Evolutionary conservation across 805 yeast genomes (phyloP), one percentile per base, ranked within the genome.

Genomic region (Yarrowia sp.): DNA sequence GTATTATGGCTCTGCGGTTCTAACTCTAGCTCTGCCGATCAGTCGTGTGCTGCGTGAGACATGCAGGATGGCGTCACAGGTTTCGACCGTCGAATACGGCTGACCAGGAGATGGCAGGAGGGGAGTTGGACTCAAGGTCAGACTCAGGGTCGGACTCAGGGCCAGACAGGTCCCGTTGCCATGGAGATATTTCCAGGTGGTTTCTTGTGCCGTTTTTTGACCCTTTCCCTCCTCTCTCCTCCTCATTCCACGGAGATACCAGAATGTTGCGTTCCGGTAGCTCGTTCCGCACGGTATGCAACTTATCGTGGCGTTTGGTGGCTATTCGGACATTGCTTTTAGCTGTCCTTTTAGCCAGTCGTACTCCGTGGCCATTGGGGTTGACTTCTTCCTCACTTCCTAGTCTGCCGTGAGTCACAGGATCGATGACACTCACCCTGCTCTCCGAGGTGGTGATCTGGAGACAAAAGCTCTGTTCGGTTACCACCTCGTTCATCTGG

Each of bases 401-500:
- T 4, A 9, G 38, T 12, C 28, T 5, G 16, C 58, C 58, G 5
- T 33, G 58, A 9, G 58, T 51, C 30, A 51, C 58, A 1, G 58
- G 58, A 35, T 51, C 58, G n/a, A 51, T 51, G 11, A 51, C 58
- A n/a, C 41, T 33, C 21, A 51, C 58, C 1, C 58, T n/a, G 21
- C 41, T 51, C 1, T 51, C 58, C 2, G 58, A 33, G 11, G 58
- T 51, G 3, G 58, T 38, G 33, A 69, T 43, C 36, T 62, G 58
- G 17, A 66, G 32, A 41, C 71, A 68, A 40, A 66, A 67, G 62
- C 68, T 68, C 36, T 51, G 67, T 21, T 67, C 68, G 7, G 48
- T 51, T 30, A 62, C 61, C 22, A 62, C 35, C 32, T 61, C 30
- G 49, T 67, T 65, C 24, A 68, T 59, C 36, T 68, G 70, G 48